phyloP scores from a whole-genome alignment of 2,329 filamentous ascomycete genomes.

The Scolecobasidium constrictum region DNA sequence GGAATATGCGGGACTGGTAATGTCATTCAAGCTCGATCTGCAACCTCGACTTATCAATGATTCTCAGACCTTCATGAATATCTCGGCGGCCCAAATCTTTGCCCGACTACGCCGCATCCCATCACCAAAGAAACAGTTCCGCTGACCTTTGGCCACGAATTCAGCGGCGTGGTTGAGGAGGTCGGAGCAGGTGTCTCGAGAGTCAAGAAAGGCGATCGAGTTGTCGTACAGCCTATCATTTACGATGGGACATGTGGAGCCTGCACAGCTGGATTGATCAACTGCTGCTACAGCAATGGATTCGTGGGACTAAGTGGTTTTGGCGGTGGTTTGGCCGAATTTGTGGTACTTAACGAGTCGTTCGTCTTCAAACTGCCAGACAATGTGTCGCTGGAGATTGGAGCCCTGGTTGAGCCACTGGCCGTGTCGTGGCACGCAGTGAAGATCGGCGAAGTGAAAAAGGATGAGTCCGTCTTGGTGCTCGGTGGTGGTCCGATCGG shows the following conservation, averaged over 20 bases:
- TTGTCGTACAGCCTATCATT: slow-evolving; percentile 56
- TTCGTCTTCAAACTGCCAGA: slow-evolving; percentile 38
- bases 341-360: slow-evolving; percentile 38
- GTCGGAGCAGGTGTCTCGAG: slow-evolving; percentile 32
- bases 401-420: slow-evolving; percentile 41
- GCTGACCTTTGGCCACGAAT: slow-evolving; percentile 39
- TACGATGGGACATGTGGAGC: slow-evolving; percentile 42
- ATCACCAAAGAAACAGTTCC: slow-evolving; percentile 37
- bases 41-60: background rate
- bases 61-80: slow-evolving; percentile 35
- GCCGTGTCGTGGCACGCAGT: slow-evolving; percentile 47
- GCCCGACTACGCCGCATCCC: slow-evolving; percentile 42
- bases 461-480: slow-evolving; percentile 35
- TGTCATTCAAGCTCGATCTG: no score
- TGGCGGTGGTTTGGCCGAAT: slow-evolving; percentile 42
- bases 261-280: slow-evolving; percentile 40
- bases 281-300: slow-evolving; percentile 44
- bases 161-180: slow-evolving; percentile 39
- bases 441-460: slow-evolving; percentile 37
- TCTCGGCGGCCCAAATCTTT: slow-evolving; percentile 35
- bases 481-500: slow-evolving; percentile 45
- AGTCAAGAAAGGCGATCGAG: slow-evolving; percentile 41
- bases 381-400: slow-evolving; percentile 40
- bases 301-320: slow-evolving; percentile 43
- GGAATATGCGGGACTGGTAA: slow-evolving; percentile 32